Evolutionary conservation across 73 alveolate genomes (phyloP).

Genomic region (Blepharisma stoltei): DNA sequence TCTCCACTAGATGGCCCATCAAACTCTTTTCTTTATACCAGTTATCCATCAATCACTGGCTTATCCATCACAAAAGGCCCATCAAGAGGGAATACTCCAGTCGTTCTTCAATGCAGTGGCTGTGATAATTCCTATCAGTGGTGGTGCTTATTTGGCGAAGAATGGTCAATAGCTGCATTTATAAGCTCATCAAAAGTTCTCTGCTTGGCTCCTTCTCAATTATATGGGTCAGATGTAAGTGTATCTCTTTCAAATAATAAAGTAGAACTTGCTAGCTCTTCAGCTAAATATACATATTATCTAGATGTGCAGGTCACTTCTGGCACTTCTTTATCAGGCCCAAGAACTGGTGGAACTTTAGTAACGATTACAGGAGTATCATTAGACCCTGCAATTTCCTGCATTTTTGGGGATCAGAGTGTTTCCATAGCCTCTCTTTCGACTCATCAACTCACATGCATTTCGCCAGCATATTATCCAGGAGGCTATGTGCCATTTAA

Average conservation of each 20-base stretch:
- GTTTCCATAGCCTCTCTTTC: background rate
- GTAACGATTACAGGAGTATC: slow-evolving; percentile 25
- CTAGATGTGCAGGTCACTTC: background rate
- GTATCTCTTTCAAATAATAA: background rate
- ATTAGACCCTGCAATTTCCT: background rate
- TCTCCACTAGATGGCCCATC: background rate
- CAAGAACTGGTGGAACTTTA: slow-evolving; percentile 14
- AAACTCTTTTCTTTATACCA: slow-evolving; percentile 21
- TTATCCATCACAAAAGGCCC: background rate
- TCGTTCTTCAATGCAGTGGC: slow-evolving; percentile 4
- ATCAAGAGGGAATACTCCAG: slow-evolving; percentile 16
- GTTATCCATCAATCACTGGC: background rate
- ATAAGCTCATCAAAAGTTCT: background rate
- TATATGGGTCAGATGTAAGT: background rate
- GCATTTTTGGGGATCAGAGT: background rate
- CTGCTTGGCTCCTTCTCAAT: background rate
- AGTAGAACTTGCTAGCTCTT: background rate
- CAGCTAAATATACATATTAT: background rate
- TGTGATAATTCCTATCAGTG: background rate
- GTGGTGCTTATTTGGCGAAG: background rate
- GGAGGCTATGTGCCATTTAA: background rate
- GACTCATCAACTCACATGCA: background rate
- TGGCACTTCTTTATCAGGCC: slow-evolving; percentile 10
- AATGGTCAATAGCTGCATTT: background rate
- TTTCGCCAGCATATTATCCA: background rate